Base-by-base conservation (phyloP, 768 basidiomycete species). In the Lactifluus pinguis region DNA sequence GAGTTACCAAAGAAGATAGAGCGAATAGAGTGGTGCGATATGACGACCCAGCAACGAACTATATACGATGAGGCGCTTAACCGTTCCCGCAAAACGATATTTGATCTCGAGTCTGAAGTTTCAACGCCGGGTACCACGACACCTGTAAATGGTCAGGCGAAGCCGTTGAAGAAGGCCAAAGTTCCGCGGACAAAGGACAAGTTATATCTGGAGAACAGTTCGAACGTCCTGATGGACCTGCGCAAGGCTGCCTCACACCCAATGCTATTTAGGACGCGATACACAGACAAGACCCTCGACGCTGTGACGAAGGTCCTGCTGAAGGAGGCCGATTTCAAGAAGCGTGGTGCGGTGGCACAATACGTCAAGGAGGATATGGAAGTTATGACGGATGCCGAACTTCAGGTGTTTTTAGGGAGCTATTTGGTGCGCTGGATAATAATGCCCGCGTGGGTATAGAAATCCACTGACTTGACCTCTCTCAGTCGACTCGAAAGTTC, bases 291-390 rank as follows among this genome's bases (percentile, higher is more conserved):
- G 21, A 82, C 76, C 49, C 72, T 99, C 66, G 79, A 80, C 25
- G 77, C 82, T 2, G 85, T 98, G 64, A 83, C 95, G 7, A 90
- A 82, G 68, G 83, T 86, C 54, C 78, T 97, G 54, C 73, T 98
- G 71, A 92, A 92, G 71, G 95, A 98, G 70, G 85, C 89, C 4
- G 92, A 95, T 68, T 98, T 93, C 74, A 88, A 84, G 74, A 89
- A 85, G 71, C 83, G 88, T 15, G 85, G 85, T 0, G 87, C 88
- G 8, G 71, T 89, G 48, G 90, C 84, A 67, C 83, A 94, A 36
- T 82, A 85, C 62, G 92, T 99, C 53, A 91, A 92, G 70, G 97
- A 99, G 72, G 97, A 99, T 72, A 92, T 99, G 89, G 83, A 89
- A 67, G 87, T 97, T 19, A 98, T 98, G 95, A 95, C 93, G 48